Base-by-base conservation (phyloP, 2,329 filamentous ascomycete species). In the Pestalotiopsis sp. region DNA sequence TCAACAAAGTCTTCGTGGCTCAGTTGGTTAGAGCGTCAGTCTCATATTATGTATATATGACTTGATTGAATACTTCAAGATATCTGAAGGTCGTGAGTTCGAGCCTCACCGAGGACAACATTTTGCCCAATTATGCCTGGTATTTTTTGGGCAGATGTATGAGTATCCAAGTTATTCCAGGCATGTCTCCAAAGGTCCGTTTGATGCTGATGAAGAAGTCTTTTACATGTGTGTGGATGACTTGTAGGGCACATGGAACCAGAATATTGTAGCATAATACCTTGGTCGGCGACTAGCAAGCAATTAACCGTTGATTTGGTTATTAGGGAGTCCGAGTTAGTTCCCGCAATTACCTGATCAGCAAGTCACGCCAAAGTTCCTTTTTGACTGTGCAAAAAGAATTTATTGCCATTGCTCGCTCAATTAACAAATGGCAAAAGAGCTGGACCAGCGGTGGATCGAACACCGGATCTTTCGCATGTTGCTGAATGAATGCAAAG, bases 21-120 rank as follows among this genome's bases (percentile, higher is more conserved):
- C 77, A 80, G 80, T 81, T 80, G 79, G 79, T 77, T 78, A 81
- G 78, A 81, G 80, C 79, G 80, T 81, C 79, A 79, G 80, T 81
- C 79, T 81, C 79, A 80, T 81, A 81, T 49, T 4, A 20, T 64
- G 41, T 61, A 45, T 4, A 31, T 64, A 64, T 64, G 61, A 64
- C 40, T 64, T 49, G 59, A 40, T 62, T 40, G 31, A 20, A 9
- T 52, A 62, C 27, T 62, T 62, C 59, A 62, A 41, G 59, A 45
- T 64, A 64, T 64, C 61, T 64, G 61, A 64, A 64, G 61, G 61
- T 64, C 61, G 61, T 38, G 13, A 64, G 61, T 64, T 64, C 61
- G 61, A 64, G 40, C 61, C 61, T 64, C 31, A 38, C 61, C 61
- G 61, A 64, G 61, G 61, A 64, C 61, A 64, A 27, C 13, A 4